These are phyloP conservation scores for Phyllosticta citriasiana DNA, from an alignment of 2,329 filamentous ascomycete species.

Conservation along the genomic window DNA sequence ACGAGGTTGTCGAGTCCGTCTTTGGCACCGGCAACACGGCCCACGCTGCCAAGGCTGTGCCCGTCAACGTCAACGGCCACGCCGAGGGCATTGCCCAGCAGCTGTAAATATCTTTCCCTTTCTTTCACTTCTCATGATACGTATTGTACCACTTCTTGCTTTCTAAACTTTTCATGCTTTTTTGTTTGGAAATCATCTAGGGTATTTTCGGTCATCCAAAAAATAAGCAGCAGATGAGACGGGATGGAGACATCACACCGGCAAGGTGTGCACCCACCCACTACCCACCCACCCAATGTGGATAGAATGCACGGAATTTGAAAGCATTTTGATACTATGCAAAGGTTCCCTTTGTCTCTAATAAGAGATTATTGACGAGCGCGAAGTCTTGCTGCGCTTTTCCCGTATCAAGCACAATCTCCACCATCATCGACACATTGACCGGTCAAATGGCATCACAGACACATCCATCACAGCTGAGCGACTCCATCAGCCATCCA, in stretches of 20 bases:
- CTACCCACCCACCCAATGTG: background rate
- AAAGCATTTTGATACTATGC: background rate
- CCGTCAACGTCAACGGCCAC: background rate
- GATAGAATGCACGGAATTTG: background rate
- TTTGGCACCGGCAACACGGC: conserved; percentile 38
- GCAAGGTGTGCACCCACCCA: too few species aligned
- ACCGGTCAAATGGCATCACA: too few species aligned
- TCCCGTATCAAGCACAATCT: too few species aligned
- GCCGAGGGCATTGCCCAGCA: background rate
- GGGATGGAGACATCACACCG: background rate
- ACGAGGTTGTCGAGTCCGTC: conserved; percentile 67
- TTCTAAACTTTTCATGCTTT: background rate
- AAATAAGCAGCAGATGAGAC: background rate
- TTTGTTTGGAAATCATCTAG: background rate
- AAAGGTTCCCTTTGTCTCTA: too few species aligned
- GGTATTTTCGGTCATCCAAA: background rate
- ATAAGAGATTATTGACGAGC: too few species aligned
- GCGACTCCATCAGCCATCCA: too few species aligned
- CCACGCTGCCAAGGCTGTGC: background rate
- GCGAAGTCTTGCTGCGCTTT: too few species aligned
- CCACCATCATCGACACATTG: too few species aligned
- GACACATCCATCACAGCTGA: too few species aligned
- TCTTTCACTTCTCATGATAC: background rate
- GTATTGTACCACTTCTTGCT: background rate
- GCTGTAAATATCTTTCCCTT: background rate